Percentiles rank a stretch among this genome's conserved stretches.
phyloP scores from a whole-genome alignment of 257 asterid species.

The Lycium ferocissimum region DNA sequence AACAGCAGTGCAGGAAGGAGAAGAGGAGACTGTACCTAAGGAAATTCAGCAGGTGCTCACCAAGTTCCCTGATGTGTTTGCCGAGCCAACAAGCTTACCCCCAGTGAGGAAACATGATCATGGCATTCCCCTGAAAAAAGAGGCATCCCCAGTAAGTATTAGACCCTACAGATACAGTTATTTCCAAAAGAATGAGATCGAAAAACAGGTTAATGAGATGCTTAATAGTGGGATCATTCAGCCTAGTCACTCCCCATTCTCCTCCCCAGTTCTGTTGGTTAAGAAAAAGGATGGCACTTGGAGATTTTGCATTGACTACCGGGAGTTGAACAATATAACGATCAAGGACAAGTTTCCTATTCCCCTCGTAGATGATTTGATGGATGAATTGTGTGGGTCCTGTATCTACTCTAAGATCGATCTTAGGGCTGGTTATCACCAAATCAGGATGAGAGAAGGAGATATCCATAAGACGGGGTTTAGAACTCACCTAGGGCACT shows the following conservation, averaged over 20 bases:
- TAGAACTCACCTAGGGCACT: background rate
- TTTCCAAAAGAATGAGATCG: background rate
- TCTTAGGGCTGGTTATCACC: background rate
- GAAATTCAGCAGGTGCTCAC: background rate
- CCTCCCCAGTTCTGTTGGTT: background rate
- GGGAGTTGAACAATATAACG: background rate
- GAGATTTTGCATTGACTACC: background rate
- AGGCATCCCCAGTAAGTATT: background rate
- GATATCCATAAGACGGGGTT: background rate
- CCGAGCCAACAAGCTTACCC: background rate
- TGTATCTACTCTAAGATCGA: no score
- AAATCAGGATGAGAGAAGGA: background rate
- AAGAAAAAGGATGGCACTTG: background rate
- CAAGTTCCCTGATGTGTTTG: background rate
- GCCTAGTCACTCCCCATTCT: background rate
- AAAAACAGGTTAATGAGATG: background rate
- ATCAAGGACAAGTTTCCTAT: background rate
- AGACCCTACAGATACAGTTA: background rate
- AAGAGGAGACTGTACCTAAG: no score
- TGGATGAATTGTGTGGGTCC: background rate
- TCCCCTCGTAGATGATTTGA: background rate
- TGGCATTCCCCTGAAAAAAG: background rate
- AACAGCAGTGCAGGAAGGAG: no score
- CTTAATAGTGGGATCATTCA: background rate
- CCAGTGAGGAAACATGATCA: background rate